Base-by-base conservation (phyloP, 2,329 filamentous ascomycete species). In the Talaromyces sp. region DNA sequence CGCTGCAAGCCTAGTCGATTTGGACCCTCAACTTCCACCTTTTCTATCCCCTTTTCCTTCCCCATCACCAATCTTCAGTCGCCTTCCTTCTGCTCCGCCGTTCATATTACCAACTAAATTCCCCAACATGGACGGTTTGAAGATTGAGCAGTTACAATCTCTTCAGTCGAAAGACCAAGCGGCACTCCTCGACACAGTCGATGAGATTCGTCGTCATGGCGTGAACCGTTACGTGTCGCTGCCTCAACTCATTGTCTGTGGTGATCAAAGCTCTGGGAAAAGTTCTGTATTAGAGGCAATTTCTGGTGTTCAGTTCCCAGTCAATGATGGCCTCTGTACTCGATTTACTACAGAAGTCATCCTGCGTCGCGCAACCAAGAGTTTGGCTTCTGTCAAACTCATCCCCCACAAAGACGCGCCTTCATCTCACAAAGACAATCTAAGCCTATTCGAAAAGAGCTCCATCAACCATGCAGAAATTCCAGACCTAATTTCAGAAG, bases 231-330 rank as follows among this genome's bases (percentile, higher is more conserved):
- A 83, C 14, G 76, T 85, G 27, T 74, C 82, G 43, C 74, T 85
- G 0, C 84, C 85, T 1, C 82, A 85, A 68, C 78, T 87, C 43
- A 81, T 88, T 3, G 85, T 88, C 4, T 84, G 84, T 33, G 86
- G 87, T 4, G 83, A 87, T 62, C 85, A 87, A 64, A 87, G 83
- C 0, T 82, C 83, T 0, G 87, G 87, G 2, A 90, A 90, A 70
- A 87, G 83, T n/a, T 88, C 85, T 0, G 85, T 89, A 0, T 80
- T 90, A 0, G 85, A 89, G 67, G 87, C 87, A 0, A 85, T 90
- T 56, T 85, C 86, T 0, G 81, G 83, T 10, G 83, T 90, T 1
- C 81, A 81, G 0, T 89, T 90, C 56, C 87, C 86, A 0, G 79
- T 83, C 63, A 84, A 85, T 66, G 84, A 85, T 60, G 85, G 82